These are phyloP conservation scores for Tricladium varicosporioides DNA, from an alignment of 2,329 filamentous ascomycete species.

Conservation along the genomic window DNA sequence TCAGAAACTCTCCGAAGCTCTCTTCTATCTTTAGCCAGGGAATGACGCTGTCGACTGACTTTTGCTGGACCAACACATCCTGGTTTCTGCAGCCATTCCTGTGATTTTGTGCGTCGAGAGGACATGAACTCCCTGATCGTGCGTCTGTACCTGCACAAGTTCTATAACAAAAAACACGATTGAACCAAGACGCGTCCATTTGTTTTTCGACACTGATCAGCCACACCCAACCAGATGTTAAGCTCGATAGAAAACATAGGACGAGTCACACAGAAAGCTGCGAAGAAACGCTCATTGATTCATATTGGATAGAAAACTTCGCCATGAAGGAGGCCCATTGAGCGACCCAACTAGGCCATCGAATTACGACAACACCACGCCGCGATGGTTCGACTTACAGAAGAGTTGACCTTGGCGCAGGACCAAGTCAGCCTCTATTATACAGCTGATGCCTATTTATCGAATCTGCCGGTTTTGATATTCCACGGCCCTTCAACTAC, in stretches of 20 bases:
- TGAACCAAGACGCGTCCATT: slow-evolving; percentile 9
- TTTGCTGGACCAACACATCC: slow-evolving; percentile 1
- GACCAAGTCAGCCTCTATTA: slow-evolving; percentile 87
- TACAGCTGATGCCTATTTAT: slow-evolving; percentile 79
- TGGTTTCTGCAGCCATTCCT: slow-evolving; percentile 1
- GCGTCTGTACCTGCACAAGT: slow-evolving; percentile 14
- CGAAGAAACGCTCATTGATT: slow-evolving; percentile 11
- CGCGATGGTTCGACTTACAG: slow-evolving; percentile 79
- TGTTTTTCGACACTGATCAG: slow-evolving; percentile 6
- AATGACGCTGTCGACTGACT: neutral
- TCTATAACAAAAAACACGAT: slow-evolving; percentile 8
- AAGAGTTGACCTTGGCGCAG: slow-evolving; percentile 73
- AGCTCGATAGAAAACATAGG: neutral
- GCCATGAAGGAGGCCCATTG: slow-evolving; percentile 30
- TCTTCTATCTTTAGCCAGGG: slow-evolving; percentile 3
- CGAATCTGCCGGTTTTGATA: slow-evolving; percentile 77
- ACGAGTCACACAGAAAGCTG: slow-evolving; percentile 7
- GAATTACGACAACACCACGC: slow-evolving; percentile 3
- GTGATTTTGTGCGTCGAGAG: neutral
- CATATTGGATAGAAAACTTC: slow-evolving; percentile 12
- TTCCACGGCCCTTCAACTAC: slow-evolving; percentile 93
- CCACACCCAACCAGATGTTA: slow-evolving; percentile 19
- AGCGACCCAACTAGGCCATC: slow-evolving; percentile 23
- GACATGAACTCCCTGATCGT: slow-evolving; percentile 8
- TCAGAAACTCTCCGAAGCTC: slow-evolving; percentile 2